These are phyloP conservation scores for Avena sativa DNA, from an alignment of 176 grass and related monocot species.

Conservation along the genomic window DNA sequence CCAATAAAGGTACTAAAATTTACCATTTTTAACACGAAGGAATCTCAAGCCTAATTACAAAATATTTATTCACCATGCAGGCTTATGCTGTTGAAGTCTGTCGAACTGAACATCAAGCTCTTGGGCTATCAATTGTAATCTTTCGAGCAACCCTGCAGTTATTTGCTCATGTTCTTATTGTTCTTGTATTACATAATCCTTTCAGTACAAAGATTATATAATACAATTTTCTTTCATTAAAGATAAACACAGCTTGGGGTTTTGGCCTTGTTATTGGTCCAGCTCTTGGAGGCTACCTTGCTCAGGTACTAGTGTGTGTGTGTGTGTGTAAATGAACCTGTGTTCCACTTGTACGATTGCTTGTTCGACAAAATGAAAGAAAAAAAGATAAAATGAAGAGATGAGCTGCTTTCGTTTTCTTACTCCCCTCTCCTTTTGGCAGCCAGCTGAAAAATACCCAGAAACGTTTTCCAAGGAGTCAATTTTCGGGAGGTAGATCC, in stretches of 20 bases:
- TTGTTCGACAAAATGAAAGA: not conserved
- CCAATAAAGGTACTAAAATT: constrained; percentile 50
- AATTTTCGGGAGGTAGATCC: constrained; percentile 64
- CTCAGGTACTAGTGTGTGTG: constrained; percentile 57
- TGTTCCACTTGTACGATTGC: not conserved
- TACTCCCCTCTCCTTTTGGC: constrained; percentile 17
- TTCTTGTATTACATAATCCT: not conserved
- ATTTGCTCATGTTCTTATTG: not conserved
- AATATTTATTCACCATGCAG: constrained; percentile 21
- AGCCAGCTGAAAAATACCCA: constrained; percentile 83
- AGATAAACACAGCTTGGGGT: constrained; percentile 67
- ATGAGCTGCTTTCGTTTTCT: not conserved
- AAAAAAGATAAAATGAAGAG: not conserved
- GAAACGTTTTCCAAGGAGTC: constrained; percentile 58
- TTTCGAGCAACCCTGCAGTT: not conserved
- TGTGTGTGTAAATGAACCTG: not conserved
- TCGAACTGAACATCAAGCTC: constrained; percentile 47
- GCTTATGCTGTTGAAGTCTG: constrained; percentile 59
- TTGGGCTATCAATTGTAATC: constrained; percentile 59
- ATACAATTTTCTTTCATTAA: not conserved
- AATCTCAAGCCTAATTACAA: not conserved
- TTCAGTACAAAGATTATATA: not conserved
- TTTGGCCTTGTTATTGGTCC: constrained; percentile 81
- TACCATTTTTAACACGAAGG: not conserved
- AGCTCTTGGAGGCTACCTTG: constrained; percentile 87